Base-by-base conservation (phyloP, 2,329 filamentous ascomycete genomes). In the Trichoderma koningiopsis region DNA sequence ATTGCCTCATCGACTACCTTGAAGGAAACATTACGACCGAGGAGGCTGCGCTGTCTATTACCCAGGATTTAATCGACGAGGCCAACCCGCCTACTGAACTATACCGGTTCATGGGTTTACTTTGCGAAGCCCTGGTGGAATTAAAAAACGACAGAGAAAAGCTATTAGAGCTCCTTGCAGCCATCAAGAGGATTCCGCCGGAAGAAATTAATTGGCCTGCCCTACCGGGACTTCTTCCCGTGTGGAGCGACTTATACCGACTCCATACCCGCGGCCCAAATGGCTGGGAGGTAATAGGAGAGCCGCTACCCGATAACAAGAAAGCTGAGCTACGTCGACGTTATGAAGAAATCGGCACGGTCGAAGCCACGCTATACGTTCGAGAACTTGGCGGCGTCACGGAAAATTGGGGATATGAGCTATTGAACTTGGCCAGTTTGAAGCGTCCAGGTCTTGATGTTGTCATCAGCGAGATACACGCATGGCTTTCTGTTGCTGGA, bases 401-500 rank as follows among this genome's bases (percentile, higher is more conserved):
- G n/a, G 62, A 56, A 5, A 57, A 65, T 19, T 65, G 62, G 62
- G 52, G 35, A 3, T 65, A 57, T 19, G 52, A 65, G 19, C 62
- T 65, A 1, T 37, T 57, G 19, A 65, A 65, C 3, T 24, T 57
- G 6, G 35, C 53, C 5, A 47, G 52, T 29, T 24, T 37, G 62
- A 56, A 37, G 11, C 62, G 52, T 47, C 35, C 62, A 3, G 62
- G 62, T 19, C 27, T 65, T 19, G 62, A 65, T 7, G 35, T 33
- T 19, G n/a, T 65, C 62, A 31, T 65, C 10, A 37, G 52, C 62
- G 47, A 65, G 62, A 57, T 65, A 57, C 62, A 65, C 22, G 27
- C 62, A 8, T 65, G 62, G 62, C 62, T 65, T n/a, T 49, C 37
- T 2, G 27, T 65, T 2, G 62, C 52, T 3, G 62, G 52, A 2